Percentiles rank a stretch among this genome's conserved stretches.
phyloP scores from a whole-genome alignment of 352 stramenopile species.

The Globisporangium cederbergense region DNA sequence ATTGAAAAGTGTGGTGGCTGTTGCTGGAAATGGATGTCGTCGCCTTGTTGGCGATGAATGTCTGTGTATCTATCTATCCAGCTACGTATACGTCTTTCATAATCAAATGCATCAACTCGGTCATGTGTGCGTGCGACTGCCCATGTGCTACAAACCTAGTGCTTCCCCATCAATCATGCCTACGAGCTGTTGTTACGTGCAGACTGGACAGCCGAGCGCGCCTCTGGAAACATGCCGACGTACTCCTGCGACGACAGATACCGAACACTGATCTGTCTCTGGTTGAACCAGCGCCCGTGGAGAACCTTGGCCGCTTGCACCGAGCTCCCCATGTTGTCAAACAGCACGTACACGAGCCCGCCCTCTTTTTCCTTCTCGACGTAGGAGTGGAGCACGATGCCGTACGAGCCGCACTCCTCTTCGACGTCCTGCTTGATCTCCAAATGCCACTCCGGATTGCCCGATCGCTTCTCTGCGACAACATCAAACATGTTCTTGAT shows the following conservation, averaged over 20 bases:
- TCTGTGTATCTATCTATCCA: background rate
- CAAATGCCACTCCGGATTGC: slow-evolving; percentile 69
- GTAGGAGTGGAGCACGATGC: slow-evolving; percentile 70
- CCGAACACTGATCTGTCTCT: slow-evolving; percentile 86
- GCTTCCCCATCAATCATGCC: background rate
- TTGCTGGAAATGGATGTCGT: slow-evolving; percentile 6
- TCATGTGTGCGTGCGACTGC: background rate
- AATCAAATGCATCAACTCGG: background rate
- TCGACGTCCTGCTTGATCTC: slow-evolving; percentile 89
- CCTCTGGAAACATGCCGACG: slow-evolving; percentile 86
- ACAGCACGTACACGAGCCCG: slow-evolving; percentile 87
- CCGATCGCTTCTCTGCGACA: slow-evolving; percentile 60
- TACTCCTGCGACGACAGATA: slow-evolving; percentile 86
- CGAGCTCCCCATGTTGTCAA: slow-evolving; percentile 51
- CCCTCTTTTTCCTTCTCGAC: slow-evolving; percentile 84
- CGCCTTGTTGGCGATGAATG: background rate
- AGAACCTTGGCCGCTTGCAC: slow-evolving; percentile 68
- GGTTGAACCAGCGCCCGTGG: slow-evolving; percentile 90
- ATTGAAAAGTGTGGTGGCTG: slow-evolving; percentile 1
- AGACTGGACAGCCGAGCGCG: slow-evolving; percentile 61
- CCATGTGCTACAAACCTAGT: background rate
- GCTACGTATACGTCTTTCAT: background rate
- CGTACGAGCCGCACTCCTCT: slow-evolving; percentile 77
- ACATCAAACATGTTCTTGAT: slow-evolving; percentile 94
- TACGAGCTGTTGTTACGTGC: slow-evolving; percentile 35